These are phyloP conservation scores for Ceratocystis albifundus DNA, from an alignment of 2,329 filamentous ascomycete genomes.

Conservation along the genomic window DNA sequence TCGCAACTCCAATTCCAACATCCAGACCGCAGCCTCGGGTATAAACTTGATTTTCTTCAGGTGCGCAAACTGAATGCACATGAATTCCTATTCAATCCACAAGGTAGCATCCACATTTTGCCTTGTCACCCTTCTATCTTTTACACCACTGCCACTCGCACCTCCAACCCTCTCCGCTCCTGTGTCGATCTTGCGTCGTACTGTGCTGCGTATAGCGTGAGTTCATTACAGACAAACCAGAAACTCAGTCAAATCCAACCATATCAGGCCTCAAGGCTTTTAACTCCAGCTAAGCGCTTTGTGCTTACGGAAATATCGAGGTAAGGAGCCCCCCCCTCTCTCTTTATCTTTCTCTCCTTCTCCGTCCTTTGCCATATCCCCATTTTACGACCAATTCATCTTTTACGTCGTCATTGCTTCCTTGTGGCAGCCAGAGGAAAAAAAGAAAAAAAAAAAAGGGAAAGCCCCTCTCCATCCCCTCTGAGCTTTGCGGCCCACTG, in stretches of 20 bases:
- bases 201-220: not conserved
- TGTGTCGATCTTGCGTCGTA: not conserved
- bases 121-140: not conserved
- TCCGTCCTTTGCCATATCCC: too few species aligned
- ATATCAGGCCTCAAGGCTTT: not conserved
- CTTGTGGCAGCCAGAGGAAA: not conserved
- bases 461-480: not conserved
- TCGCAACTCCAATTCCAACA: not conserved
- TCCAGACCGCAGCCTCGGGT: not conserved
- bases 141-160: not conserved
- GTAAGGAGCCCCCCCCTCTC: not conserved
- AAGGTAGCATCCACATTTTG: slow-evolving; percentile 1
- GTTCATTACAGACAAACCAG: not conserved
- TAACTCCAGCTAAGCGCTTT: not conserved
- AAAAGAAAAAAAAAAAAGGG: not conserved
- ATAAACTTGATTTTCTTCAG: not conserved
- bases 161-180: not conserved
- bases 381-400: too few species aligned
- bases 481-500: not conserved
- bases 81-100: not conserved
- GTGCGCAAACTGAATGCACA: slow-evolving; percentile 3
- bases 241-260: not conserved
- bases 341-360: too few species aligned
- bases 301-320: not conserved
- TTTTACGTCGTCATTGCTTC: not conserved